These are phyloP conservation scores for Agarophyton chilense DNA, from an alignment of 23 red algal genomes.

Conservation along the genomic window DNA sequence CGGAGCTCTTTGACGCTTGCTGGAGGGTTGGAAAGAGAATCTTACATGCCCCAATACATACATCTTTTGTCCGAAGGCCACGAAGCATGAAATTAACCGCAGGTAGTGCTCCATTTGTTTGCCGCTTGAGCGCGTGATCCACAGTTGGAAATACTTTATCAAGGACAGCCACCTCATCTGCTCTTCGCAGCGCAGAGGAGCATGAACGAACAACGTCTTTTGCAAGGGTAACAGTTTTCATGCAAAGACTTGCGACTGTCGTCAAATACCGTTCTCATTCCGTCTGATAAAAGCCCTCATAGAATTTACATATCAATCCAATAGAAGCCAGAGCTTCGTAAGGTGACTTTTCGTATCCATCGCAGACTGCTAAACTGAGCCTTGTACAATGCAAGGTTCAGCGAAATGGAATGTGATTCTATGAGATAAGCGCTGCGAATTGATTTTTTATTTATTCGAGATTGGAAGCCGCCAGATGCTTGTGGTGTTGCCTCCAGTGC, in stretches of 20 bases:
- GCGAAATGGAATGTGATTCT: not conserved
- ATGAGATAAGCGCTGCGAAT: not conserved
- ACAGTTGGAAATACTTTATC: constrained; percentile 18
- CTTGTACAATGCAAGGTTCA: not conserved
- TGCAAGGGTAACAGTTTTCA: not conserved
- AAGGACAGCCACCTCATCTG: not conserved
- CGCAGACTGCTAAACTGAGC: not conserved
- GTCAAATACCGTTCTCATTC: not conserved
- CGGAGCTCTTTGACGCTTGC: constrained; percentile 35
- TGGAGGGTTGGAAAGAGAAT: constrained; percentile 16
- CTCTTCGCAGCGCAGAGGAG: not conserved
- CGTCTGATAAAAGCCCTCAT: not conserved
- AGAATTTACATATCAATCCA: constrained; percentile 10
- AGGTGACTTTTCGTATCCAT: constrained; percentile 19
- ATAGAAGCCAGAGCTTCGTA: constrained; percentile 38
- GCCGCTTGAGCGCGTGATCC: constrained; percentile 24
- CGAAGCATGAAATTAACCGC: constrained; percentile 24
- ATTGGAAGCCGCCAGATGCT: not conserved
- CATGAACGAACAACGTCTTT: not conserved
- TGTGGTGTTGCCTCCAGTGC: constrained; percentile 10
- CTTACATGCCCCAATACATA: not conserved
- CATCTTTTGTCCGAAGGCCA: not conserved
- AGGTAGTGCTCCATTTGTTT: constrained; percentile 39
- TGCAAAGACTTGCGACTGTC: constrained; percentile 28
- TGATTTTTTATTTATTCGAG: constrained; percentile 32